Evolutionary conservation across 768 basidiomycete species (phyloP), one percentile per base, ranked within the genome.

Genomic region (Butyriboletus loyo): DNA sequence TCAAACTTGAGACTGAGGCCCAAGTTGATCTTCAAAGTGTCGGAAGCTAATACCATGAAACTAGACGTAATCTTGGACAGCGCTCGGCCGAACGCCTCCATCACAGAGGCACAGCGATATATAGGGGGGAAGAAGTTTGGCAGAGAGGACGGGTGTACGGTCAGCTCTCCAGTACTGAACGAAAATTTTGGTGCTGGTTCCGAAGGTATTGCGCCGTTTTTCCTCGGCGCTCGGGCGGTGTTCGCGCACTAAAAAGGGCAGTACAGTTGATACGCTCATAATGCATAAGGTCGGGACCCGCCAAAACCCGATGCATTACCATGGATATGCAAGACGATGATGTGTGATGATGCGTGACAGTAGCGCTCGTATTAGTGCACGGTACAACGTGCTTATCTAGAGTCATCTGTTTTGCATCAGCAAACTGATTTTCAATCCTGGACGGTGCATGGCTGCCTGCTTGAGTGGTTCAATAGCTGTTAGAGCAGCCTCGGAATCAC

Each of bases 1-100:
- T 99, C 97, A 56, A 97, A 99, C 68, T 99, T 99, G 59, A 99
- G 80, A 66, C 90, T 92, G 37, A 99, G 79, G 3, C 97, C 97
- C 28, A 98, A 72, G 66, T 99, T 98, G 50, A 79, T 81, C 74
- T 97, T 98, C 52, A 81, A 77, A 9, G 80, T 80, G 62, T 92
- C 92, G 0, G 80, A 73, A 0, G 81, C 82, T 51, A 92, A 69
- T 37, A 98, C 90, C 84, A 98, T 86, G 65, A 98, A 85, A 65
- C 90, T 96, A 11, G 96, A 95, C 0, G 92, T 91, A 59, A 99
- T 91, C 70, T 85, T 90, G 11, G 94, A 87, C 14, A 99, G 70
- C 1, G 90, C 90, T 30, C 91, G 82, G 2, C 84, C 80, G 74
- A 92, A 99, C 1, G 86, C 74, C 56, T 89, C 86, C 82, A 84